Evolutionary conservation across 2,329 filamentous ascomycete species (phyloP), one percentile per base, ranked within the genome.

Genomic region (Tolypocladium sp.): DNA sequence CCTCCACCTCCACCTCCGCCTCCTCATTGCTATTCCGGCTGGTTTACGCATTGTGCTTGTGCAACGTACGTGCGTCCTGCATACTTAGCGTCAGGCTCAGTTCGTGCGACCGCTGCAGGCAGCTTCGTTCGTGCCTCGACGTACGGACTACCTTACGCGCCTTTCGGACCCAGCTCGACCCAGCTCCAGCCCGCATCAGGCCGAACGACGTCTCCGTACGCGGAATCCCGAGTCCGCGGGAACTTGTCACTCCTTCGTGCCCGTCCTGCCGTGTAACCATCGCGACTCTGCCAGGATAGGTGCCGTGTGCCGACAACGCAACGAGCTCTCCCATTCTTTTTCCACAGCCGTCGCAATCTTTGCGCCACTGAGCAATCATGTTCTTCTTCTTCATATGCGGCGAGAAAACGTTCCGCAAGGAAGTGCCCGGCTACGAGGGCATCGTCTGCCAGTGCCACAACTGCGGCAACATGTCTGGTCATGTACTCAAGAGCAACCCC

Each of bases 401-500:
- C 65, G 81, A 86, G 70, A 78, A 84, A 67, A 85, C 82, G 42
- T 85, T 86, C 70, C 80, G 81, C 62, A 82, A 79, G 68, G 76
- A 83, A 59, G 77, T 85, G 52, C 71, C 81, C 58, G 85, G 84
- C 64, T 87, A 86, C 68, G 82, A 87, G 67, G 80, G 82, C 64
- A 70, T 86, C 62, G 71, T 82, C 57, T 86, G 82, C 68, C 84
- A 85, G 66, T 88, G 85, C 67, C 81, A 85, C 71, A 85, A 87
- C 72, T 88, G 85, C 71, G 84, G 85, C 57, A 88, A 88, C 76
- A 84, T 82, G 73, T 77, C 79, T 2, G 85, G 77, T 17, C 77
- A 76, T 62, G 84, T 87, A 59, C 77, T 85, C 67, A 87, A 87
- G 71, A 81, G 79, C 60, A 79, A 86, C 60, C 84, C 85, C 49